Conservation (phyloP, 805 yeast genomes). For the Candida michaelii region DNA sequence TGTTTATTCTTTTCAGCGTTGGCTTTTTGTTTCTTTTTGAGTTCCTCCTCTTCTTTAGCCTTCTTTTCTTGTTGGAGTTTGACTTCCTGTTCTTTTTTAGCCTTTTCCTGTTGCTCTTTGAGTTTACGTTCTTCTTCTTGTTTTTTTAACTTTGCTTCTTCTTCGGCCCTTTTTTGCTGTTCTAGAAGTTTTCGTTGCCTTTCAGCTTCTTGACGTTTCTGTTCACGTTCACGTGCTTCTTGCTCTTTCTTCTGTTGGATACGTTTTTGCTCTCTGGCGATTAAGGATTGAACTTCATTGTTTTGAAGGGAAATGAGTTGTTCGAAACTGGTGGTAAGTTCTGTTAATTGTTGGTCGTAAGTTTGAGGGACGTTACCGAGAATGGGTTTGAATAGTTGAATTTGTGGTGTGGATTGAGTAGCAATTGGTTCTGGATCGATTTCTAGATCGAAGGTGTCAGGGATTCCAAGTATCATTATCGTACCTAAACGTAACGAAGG, state of each 20-base stretch:
- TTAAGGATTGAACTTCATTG: conserved; percentile 17
- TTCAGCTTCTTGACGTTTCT: conserved; percentile 9
- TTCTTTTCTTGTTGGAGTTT: conserved; percentile 9
- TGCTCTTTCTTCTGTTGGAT: conserved; percentile 22
- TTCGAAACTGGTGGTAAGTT: conserved; percentile 7
- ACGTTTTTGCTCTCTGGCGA: conserved; percentile 20
- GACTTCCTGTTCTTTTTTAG: conserved; percentile 13
- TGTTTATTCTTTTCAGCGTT: conserved; percentile 28
- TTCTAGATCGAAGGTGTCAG: conserved; percentile 22
- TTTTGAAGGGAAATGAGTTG: conserved; percentile 17
- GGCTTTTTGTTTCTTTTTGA: conserved; percentile 17
- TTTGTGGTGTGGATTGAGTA: background rate
- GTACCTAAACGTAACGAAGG: no score
- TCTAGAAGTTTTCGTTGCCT: conserved; percentile 16
- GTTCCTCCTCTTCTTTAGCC: conserved; percentile 17
- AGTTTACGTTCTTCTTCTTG: conserved; percentile 13
- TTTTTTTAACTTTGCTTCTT: conserved; percentile 11
- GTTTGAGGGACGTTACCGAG: background rate
- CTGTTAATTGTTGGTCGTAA: conserved; percentile 5
- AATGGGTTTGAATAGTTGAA: conserved; percentile 1
- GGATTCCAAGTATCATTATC: conserved; percentile 28
- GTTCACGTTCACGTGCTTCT: conserved; percentile 20
- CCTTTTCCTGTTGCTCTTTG: conserved; percentile 2
- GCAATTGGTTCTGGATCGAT: conserved; percentile 8
- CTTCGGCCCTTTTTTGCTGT: conserved; percentile 20